These are phyloP conservation scores for Backusella psychrophila DNA, from an alignment of 192 early-diverging fungal genomes.

Conservation along the genomic window DNA sequence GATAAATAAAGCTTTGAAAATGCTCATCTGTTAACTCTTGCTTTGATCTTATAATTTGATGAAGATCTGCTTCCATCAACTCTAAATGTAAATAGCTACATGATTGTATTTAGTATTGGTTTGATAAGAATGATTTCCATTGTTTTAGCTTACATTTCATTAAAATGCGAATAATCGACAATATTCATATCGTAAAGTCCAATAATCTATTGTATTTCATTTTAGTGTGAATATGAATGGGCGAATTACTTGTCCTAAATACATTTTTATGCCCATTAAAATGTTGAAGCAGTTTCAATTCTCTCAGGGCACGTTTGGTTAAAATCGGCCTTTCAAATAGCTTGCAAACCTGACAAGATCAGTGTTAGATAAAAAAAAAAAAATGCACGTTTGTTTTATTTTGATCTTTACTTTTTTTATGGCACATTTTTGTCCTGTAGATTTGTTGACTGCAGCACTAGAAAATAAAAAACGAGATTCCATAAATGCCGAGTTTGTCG, in stretches of 20 bases:
- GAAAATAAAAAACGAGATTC: not conserved
- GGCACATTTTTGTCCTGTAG: not conserved
- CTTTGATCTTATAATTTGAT: slow-evolving; percentile 87
- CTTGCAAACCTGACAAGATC: slow-evolving; percentile 38
- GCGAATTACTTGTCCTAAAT: not conserved
- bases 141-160: slow-evolving; percentile 57
- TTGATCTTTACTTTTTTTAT: slow-evolving; percentile 18
- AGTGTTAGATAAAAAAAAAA: slow-evolving; percentile 65
- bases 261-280: slow-evolving; percentile 96
- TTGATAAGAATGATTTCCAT: not conserved
- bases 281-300: slow-evolving; percentile 92
- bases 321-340: slow-evolving; percentile 90
- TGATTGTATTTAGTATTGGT: not conserved
- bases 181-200: slow-evolving; percentile 76
- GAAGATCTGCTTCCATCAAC: slow-evolving; percentile 98
- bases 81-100: slow-evolving; percentile 88
- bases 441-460: slow-evolving; percentile 1
- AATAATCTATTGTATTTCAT: slow-evolving; percentile 57
- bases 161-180: slow-evolving; percentile 65
- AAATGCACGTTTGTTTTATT: slow-evolving; percentile 36
- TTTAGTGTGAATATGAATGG: not conserved
- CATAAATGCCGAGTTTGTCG: not conserved
- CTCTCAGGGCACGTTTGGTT: slow-evolving; percentile 89
- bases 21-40: slow-evolving; percentile 95
- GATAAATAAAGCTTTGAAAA: slow-evolving; percentile 99